Conservation (phyloP, 1,284 basidiomycete species). For the Kalmanozyma brasiliensis region DNA sequence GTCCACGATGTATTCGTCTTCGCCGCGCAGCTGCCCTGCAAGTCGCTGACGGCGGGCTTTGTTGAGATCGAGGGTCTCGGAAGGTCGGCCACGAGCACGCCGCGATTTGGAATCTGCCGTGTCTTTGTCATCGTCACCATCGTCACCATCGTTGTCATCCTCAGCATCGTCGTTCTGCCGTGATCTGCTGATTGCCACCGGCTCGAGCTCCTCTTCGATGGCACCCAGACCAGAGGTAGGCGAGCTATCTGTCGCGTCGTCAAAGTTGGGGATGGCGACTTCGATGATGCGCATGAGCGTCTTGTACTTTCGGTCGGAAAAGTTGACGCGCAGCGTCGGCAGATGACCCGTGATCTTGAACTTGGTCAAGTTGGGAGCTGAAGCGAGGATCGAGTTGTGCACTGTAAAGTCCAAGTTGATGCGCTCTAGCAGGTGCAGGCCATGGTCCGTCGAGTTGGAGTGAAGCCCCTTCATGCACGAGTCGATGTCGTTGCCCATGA, state of each 20-base stretch:
- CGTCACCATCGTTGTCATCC: constrained; percentile 8
- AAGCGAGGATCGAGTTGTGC: constrained; percentile 92
- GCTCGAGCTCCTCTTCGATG: constrained; percentile 45
- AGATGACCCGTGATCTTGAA: constrained; percentile 93
- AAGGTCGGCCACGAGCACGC: constrained; percentile 23
- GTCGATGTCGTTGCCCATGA: constrained; percentile 86
- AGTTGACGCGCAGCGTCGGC: constrained; percentile 88
- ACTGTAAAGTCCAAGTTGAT: constrained; percentile 91
- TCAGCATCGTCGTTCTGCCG: constrained; percentile 8
- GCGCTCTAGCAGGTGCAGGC: constrained; percentile 83
- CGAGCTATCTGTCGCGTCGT: constrained; percentile 68
- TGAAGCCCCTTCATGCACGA: constrained; percentile 74
- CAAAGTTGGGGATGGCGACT: constrained; percentile 87
- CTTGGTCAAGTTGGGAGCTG: constrained; percentile 83
- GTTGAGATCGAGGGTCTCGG: constrained; percentile 53
- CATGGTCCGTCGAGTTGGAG: constrained; percentile 73
- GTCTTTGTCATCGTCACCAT: constrained; percentile 15
- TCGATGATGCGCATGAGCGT: constrained; percentile 92
- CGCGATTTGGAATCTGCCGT: constrained; percentile 16
- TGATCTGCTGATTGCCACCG: constrained; percentile 20
- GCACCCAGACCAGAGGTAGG: constrained; percentile 34
- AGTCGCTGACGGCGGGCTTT: constrained; percentile 54
- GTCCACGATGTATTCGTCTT: constrained; percentile 59
- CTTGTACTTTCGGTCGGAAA: constrained; percentile 97
- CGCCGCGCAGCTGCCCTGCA: constrained; percentile 57